Conservation (phyloP, 176 grass and related monocot species). For the maize (Zea mays) region Zm-B73-REFERENCE-NAM-5.0 NC_050096.1:212729001-212729500, state of each 20-base stretch:
- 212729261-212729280: background rate
- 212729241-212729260: background rate
- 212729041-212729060: no score
- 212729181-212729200: no score
- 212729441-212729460: slow-evolving; percentile 63
- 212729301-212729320: background rate
- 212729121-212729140: no score
- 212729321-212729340: background rate
- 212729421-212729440: slow-evolving; percentile 71
- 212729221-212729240: no score
- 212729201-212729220: no score
- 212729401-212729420: slow-evolving; percentile 17
- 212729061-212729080: no score
- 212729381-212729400: background rate
- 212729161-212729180: no score
- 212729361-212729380: slow-evolving; percentile 18
- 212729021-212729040: no score
- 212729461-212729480: slow-evolving; percentile 82
- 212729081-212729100: no score
- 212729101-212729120: no score
- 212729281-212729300: slow-evolving; percentile 13
- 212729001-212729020: no score
- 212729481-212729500: slow-evolving; percentile 61
- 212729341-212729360: background rate
- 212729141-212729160: no score